Percentiles rank a stretch among this genome's conserved stretches.
phyloP scores from a whole-genome alignment of 768 basidiomycete species.

The Suillus brevipes region DNA sequence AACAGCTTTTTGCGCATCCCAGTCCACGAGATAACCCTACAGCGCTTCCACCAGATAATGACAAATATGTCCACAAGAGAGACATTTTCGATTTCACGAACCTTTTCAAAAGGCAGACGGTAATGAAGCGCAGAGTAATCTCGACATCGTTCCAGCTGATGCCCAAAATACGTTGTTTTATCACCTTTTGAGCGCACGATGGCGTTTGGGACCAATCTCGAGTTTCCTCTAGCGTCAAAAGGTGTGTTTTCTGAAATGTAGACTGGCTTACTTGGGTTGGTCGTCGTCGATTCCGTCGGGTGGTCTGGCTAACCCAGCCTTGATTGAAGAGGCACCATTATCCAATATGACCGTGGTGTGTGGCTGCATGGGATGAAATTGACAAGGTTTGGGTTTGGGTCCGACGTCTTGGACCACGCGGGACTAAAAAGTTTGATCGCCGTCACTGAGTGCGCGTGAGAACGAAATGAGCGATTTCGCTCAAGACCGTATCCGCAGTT shows the following conservation, averaged over 20 bases:
- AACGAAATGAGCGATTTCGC: background rate
- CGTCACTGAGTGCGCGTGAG: background rate
- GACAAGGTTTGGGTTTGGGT: background rate
- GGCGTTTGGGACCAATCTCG: constrained; percentile 76
- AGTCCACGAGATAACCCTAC: constrained; percentile 90
- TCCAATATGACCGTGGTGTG: constrained; percentile 67
- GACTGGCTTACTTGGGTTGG: constrained; percentile 23
- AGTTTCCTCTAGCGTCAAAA: constrained; percentile 6
- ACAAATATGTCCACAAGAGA: background rate
- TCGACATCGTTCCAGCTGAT: constrained; percentile 74
- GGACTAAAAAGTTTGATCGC: too few relatives aligned
- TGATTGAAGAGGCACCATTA: constrained; percentile 85
- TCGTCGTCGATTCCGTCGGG: constrained; percentile 25
- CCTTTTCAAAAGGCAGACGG: constrained; percentile 87
- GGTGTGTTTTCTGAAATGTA: background rate
- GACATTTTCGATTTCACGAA: constrained; percentile 32
- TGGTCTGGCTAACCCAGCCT: constrained; percentile 56
- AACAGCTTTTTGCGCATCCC: constrained; percentile 92
- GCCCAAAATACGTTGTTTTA: constrained; percentile 79
- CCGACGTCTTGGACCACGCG: too few relatives aligned
- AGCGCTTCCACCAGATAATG: constrained; percentile 23
- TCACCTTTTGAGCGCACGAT: constrained; percentile 85
- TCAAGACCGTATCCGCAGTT: background rate
- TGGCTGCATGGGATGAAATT: background rate
- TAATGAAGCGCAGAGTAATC: constrained; percentile 84